Evolutionary conservation across 805 yeast genomes (phyloP).

Genomic region (Blastobotrys muscicola): DNA sequence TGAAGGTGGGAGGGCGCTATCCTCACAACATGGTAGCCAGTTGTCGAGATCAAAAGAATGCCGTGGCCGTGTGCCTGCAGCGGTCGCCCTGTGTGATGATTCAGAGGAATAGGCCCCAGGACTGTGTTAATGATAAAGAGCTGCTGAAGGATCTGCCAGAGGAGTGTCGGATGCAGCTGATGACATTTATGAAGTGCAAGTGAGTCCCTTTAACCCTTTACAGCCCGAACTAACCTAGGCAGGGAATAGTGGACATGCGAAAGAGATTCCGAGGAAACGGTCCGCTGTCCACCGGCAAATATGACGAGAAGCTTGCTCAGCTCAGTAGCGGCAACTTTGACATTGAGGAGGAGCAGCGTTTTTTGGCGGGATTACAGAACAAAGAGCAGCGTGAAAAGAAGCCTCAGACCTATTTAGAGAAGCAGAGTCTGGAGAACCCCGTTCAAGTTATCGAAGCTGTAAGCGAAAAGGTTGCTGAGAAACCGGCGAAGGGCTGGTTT

Average conservation of each 20-base stretch:
- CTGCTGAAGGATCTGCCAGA: constrained; percentile 73
- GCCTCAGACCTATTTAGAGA: not conserved
- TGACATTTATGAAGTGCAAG: constrained; percentile 82
- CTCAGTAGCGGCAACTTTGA: constrained; percentile 74
- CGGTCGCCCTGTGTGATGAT: constrained; percentile 93
- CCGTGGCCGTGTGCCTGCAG: constrained; percentile 92
- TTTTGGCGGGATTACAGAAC: constrained; percentile 33
- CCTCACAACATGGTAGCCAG: constrained; percentile 30
- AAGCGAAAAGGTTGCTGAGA: no score
- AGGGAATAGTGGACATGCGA: constrained; percentile 85
- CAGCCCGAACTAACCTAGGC: constrained; percentile 22
- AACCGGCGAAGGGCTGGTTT: no score
- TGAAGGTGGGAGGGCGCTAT: not conserved
- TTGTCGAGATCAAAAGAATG: constrained; percentile 88
- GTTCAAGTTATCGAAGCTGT: not conserved
- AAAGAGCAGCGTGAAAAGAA: not conserved
- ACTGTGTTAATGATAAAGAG: constrained; percentile 76
- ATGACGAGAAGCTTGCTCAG: constrained; percentile 77
- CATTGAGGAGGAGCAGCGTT: constrained; percentile 69
- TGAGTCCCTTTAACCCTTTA: no score
- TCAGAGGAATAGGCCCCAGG: constrained; percentile 80
- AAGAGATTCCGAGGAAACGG: constrained; percentile 92
- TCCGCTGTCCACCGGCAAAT: constrained; percentile 84
- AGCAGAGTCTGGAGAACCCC: not conserved
- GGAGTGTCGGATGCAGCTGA: constrained; percentile 73